Conservation (phyloP, 2,329 filamentous ascomycete species). For the Chaetomium globosum region DNA sequence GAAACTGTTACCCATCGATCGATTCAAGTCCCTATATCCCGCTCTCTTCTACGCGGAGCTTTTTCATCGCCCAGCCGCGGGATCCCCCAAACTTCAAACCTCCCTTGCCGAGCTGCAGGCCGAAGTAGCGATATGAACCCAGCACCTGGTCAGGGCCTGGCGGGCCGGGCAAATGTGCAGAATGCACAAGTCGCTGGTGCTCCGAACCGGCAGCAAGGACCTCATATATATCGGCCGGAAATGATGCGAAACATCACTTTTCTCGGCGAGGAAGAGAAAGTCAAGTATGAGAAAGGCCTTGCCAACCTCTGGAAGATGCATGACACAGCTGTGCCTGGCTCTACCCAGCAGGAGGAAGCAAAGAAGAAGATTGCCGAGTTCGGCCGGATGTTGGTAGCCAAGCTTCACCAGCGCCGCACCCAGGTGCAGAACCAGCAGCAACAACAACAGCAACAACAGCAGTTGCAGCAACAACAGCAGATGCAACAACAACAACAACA, state of each 20-base stretch:
- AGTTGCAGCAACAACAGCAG: constrained; percentile 28
- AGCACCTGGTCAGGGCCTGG: constrained; percentile 30
- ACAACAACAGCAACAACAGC: constrained; percentile 32
- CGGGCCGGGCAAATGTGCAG: constrained; percentile 23
- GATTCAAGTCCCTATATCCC: not conserved
- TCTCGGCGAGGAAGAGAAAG: constrained; percentile 58
- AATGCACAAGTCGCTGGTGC: constrained; percentile 23
- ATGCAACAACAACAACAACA: constrained; percentile 26
- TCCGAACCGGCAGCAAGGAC: constrained; percentile 11
- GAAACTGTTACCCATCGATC: not conserved
- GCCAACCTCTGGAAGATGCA: constrained; percentile 57
- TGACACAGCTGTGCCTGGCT: constrained; percentile 52
- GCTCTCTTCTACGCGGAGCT: not conserved
- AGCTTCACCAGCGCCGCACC: constrained; percentile 45
- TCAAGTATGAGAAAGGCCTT: constrained; percentile 62
- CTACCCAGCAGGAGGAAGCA: constrained; percentile 53
- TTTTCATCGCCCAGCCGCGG: not conserved
- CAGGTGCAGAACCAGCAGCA: constrained; percentile 29
- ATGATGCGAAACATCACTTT: constrained; percentile 55
- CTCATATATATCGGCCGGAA: constrained; percentile 52
- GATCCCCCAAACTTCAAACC: not conserved
- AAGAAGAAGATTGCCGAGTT: constrained; percentile 64
- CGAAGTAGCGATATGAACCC: constrained; percentile 29
- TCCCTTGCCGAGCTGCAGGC: not conserved
- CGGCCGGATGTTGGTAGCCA: constrained; percentile 58